phyloP scores from a whole-genome alignment of 1,284 basidiomycete genomes.

The Malassezia arunalokei region DNA sequence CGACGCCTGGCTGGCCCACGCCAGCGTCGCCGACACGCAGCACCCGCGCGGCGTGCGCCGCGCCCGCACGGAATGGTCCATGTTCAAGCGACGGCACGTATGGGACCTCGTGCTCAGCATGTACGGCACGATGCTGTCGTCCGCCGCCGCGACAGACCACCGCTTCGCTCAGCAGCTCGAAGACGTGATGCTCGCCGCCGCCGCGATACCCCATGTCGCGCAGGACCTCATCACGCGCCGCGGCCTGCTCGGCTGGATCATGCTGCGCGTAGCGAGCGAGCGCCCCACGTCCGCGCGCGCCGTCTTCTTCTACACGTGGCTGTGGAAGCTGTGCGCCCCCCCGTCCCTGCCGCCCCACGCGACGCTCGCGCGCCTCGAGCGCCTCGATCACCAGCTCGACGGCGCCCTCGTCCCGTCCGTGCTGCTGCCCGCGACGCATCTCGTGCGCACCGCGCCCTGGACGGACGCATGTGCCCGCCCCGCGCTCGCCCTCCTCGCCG shows the following conservation, averaged over 20 bases:
- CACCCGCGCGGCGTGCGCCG: not conserved
- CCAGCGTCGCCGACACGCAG: not conserved
- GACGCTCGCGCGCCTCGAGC: constrained; percentile 13
- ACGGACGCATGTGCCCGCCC: not conserved
- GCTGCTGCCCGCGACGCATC: constrained; percentile 8
- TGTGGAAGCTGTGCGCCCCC: not conserved
- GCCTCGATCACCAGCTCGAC: constrained; percentile 18
- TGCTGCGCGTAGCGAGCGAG: constrained; percentile 20
- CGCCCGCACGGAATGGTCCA: constrained; percentile 60
- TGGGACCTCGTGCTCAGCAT: constrained; percentile 75
- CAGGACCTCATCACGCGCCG: constrained; percentile 22
- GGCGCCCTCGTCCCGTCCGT: constrained; percentile 12
- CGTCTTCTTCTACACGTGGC: not conserved
- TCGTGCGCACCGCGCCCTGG: not conserved
- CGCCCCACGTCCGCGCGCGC: not conserved
- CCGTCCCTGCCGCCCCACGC: constrained; percentile 2
- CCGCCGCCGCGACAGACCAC: not conserved
- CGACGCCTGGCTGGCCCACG: constrained; percentile 53
- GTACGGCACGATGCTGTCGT: constrained; percentile 50
- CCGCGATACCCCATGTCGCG: constrained; percentile 18
- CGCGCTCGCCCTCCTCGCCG: not conserved
- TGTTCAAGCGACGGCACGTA: constrained; percentile 67
- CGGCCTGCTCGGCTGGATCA: constrained; percentile 26
- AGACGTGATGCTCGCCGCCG: constrained; percentile 14
- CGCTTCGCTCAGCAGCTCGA: constrained; percentile 3